phyloP scores from a whole-genome alignment of 768 basidiomycete genomes.

The Gymnopilus junonius region DNA sequence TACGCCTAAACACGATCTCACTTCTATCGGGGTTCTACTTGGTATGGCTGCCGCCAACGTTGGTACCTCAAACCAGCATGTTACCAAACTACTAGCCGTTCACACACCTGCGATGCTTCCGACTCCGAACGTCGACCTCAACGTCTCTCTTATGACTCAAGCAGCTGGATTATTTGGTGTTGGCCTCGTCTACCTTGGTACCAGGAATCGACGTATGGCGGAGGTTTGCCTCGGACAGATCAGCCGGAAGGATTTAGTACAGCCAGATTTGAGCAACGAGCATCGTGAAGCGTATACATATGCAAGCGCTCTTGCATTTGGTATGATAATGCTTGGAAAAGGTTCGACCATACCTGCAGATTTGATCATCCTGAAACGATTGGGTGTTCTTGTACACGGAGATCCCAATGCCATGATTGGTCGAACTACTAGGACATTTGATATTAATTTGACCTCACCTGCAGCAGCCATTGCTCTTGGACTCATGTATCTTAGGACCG shows the following conservation, averaged over 20 bases:
- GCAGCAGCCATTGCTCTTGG: conserved; percentile 90
- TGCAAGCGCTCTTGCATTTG: conserved; percentile 87
- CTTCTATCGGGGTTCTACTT: conserved; percentile 90
- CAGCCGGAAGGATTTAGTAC: conserved; percentile 73
- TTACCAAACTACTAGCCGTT: conserved; percentile 90
- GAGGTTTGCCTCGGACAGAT: conserved; percentile 91
- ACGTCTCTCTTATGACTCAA: conserved; percentile 89
- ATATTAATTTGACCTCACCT: conserved; percentile 89
- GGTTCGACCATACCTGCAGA: conserved; percentile 84
- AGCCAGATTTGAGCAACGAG: conserved; percentile 84
- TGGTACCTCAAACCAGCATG: conserved; percentile 82
- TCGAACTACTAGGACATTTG: conserved; percentile 55
- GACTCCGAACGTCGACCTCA: conserved; percentile 83
- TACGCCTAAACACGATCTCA: conserved; percentile 94
- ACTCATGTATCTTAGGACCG: conserved; percentile 90
- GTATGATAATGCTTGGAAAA: conserved; percentile 94
- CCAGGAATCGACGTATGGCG: conserved; percentile 87
- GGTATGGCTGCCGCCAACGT: conserved; percentile 93
- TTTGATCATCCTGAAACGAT: conserved; percentile 62
- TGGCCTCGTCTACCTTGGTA: conserved; percentile 89
- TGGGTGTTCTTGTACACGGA: conserved; percentile 80
- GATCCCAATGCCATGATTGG: conserved; percentile 51
- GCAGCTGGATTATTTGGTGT: conserved; percentile 87
- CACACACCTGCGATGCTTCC: conserved; percentile 94
- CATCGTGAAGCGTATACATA: conserved; percentile 93